A percentile compares a stretch with the other conserved stretches of the same genome.
Evolutionary conservation across 2,329 filamentous ascomycete species (phyloP).

Genomic region (Polytolypa hystricis): DNA sequence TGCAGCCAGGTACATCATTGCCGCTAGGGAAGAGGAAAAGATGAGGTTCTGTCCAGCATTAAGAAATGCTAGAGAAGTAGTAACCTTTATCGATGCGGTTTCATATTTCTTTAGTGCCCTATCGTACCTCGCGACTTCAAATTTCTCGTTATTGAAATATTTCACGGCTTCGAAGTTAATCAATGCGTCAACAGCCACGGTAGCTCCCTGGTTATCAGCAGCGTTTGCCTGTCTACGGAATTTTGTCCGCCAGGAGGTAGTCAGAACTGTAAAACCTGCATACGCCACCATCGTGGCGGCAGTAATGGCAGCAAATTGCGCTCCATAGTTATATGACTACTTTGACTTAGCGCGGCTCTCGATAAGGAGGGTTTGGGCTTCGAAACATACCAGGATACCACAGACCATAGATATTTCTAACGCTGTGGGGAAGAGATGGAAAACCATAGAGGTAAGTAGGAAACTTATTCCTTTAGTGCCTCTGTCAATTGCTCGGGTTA

Average conservation of each 20-base stretch:
- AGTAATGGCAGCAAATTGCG: conserved; percentile 84
- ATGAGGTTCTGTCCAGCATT: conserved; percentile 96
- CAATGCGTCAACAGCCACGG: conserved; percentile 87
- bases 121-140: conserved; percentile 84
- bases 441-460: conserved; percentile 93
- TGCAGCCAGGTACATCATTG: conserved; percentile 96
- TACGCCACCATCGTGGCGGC: conserved; percentile 85
- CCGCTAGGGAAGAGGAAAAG: conserved; percentile 84
- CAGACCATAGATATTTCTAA: conserved; percentile 93
- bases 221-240: conserved; percentile 92
- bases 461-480: conserved; percentile 99
- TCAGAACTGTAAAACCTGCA: conserved; percentile 91
- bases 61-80: conserved; percentile 81
- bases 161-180: conserved; percentile 99
- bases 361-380: neutral
- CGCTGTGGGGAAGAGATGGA: conserved; percentile 87
- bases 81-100: conserved; percentile 90
- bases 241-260: conserved; percentile 93
- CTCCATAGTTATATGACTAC: conserved; percentile 83
- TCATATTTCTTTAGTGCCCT: conserved; percentile 77
- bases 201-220: conserved; percentile 90
- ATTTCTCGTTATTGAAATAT: conserved; percentile 98
- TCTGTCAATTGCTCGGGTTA: conserved; percentile 88
- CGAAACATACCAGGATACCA: conserved; percentile 59
- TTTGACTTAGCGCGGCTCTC: conserved; percentile 12